Base-by-base conservation (phyloP, 2,329 filamentous ascomycete species). In the Exophiala sp. region DNA sequence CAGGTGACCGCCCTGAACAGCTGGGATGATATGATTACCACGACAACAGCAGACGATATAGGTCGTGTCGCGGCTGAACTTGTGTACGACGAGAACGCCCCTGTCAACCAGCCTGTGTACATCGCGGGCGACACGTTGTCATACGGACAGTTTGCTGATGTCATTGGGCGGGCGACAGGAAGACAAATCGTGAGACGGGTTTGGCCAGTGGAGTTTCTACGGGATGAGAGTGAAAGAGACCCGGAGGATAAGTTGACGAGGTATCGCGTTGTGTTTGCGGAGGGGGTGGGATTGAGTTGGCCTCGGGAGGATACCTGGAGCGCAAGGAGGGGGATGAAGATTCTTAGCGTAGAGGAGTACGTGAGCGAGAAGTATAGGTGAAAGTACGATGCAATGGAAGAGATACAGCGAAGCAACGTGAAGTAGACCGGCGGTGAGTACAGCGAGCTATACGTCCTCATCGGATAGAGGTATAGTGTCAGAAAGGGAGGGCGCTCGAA, bases 1-100 rank as follows among this genome's bases (percentile, higher is more conserved):
- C 72, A 64, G 1, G 74, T 84, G 1, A 72, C 78, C 8, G 84
- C 77, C 0, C 68, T 89, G 10, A 81, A 84, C 0, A 69, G 75
- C 32, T 88, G 83, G 84, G 78, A 81, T 7, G 84, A 80, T 55
- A 65, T 67, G 35, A 77, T 89, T 38, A 87, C 83, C 0, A 71
- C 86, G 5, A 88, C 86, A 5, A 77, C 78, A 34, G 78, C 83
- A 1, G 64, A 68, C 44, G 86, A 89, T 66, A 88, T 89, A 57
- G 86, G 84, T 0, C 70, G 66, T 11, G 71, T 84, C 45, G 78
- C 81, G 8, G 83, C 82, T 0, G 79, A 83, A 50, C 64, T 85
- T 41, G 70, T 84, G 1, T 74, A 78, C 5, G 70, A 71, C 2
- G 72, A 29, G 63, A 68, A 46, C 53, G 66, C 50, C 47, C 71